Conservation (phyloP, 2,329 filamentous ascomycete genomes). For the Leptographium procerum region DNA sequence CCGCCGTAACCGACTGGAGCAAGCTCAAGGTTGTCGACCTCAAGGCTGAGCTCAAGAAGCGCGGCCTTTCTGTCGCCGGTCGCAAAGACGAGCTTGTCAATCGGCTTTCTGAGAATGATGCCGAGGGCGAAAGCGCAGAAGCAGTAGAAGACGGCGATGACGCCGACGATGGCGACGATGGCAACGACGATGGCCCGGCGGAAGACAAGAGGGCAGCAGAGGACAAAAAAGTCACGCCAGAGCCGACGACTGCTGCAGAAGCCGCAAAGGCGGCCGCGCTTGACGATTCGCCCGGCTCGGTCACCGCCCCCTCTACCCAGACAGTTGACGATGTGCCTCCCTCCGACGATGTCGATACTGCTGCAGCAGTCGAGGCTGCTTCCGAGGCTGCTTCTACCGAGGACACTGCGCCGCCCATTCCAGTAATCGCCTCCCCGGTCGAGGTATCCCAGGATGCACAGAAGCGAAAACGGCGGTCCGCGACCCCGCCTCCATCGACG, state of each 20-base stretch:
- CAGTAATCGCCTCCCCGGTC: no score
- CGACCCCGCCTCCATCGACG: conserved; percentile 41
- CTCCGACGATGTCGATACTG: no score
- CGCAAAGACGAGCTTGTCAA: conserved; percentile 62
- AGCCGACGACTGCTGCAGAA: not conserved
- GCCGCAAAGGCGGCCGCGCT: not conserved
- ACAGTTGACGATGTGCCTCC: not conserved
- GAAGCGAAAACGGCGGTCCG: conserved; percentile 57
- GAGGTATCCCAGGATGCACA: conserved; percentile 21
- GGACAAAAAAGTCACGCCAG: not conserved
- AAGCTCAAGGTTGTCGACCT: conserved; percentile 64
- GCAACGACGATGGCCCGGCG: conserved; percentile 1
- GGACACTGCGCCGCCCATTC: no score
- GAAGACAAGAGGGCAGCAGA: not conserved
- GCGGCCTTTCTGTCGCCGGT: conserved; percentile 57
- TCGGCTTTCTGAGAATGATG: conserved; percentile 34
- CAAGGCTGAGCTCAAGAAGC: conserved; percentile 60
- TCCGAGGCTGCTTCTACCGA: no score
- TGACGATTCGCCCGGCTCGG: not conserved
- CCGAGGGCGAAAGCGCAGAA: not conserved
- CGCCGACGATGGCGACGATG: conserved; percentile 3
- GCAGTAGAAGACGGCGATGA: not conserved
- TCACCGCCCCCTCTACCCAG: not conserved
- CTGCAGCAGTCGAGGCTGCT: not conserved
- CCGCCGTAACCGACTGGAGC: conserved; percentile 39